Base-by-base conservation (phyloP, 2,329 filamentous ascomycete genomes). In the Cercospora zeae-maydis region DNA sequence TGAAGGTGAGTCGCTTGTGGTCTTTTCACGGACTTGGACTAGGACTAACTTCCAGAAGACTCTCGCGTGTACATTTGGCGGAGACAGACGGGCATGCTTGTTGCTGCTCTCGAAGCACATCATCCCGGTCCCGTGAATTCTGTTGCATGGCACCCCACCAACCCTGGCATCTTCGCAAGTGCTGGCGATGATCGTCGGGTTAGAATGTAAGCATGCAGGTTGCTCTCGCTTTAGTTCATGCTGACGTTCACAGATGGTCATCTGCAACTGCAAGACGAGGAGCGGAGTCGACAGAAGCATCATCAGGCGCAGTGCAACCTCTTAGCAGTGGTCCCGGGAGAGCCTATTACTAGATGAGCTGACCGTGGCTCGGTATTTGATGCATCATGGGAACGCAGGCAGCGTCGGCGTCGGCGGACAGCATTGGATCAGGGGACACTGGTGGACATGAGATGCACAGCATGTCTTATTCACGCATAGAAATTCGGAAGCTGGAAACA, bases 101-200 rank as follows among this genome's bases (percentile, higher is more conserved):
- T 99, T 5, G 90, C 92, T 72, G 88, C 85, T 53, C 80, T 98
- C 2, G 83, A 86, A 33, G 93, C 88, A 0, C 93, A 98, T 70
- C 79, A 81, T 6, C 83, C 84, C 11, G 88, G 92, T 34, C 88
- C 86, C 64, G 93, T 95, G 67, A 98, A 97, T 74, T 86, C 91
- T 7, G 90, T 96, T 37, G 84, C 89, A 21, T 99, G 95, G 93
- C 95, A 93, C 71, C 93, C 95, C 1, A 83, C 80, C 10, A 86
- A 97, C 72, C 87, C 91, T 0, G 86, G 85, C 65, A 88, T 97
- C 80, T 91, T 97, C 77, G 95, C 92, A 14, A 93, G 92, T 11
- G 93, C 91, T 63, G 93, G 93, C 16, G 95, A 99, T 75, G 95
- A 98, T 73, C 83, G 84, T 59, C 87, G 84, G 74, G 88, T 98